Percentiles rank a stretch among this genome's conserved stretches.
Conservation (phyloP, 306 rosid genomes). For the Senna tora region DNA sequence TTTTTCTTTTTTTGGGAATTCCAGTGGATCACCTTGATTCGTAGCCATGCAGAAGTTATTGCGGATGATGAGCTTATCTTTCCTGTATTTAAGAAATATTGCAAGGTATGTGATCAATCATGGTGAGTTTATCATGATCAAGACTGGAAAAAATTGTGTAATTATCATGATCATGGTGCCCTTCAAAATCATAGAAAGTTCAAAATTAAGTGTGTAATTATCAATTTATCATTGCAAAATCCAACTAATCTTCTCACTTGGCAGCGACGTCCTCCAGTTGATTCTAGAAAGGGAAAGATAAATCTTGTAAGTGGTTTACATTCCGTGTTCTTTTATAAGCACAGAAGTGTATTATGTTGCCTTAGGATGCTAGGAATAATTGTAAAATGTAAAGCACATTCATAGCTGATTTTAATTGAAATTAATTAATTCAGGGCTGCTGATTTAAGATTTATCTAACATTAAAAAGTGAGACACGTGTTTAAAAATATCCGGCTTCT, state of each 20-base stretch:
- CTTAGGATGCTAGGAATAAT: slow-evolving; percentile 14
- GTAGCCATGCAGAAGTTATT: slow-evolving; percentile 84
- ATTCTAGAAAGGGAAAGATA: slow-evolving; percentile 76
- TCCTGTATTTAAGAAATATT: slow-evolving; percentile 65
- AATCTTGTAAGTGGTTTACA: slow-evolving; percentile 69
- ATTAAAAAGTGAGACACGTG: slow-evolving; percentile 4
- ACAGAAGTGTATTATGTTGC: slow-evolving; percentile 13
- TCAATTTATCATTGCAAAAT: slow-evolving; percentile 21
- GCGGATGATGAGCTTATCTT: slow-evolving; percentile 71
- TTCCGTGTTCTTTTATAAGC: slow-evolving; percentile 12
- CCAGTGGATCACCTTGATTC: slow-evolving; percentile 86
- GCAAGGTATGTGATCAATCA: slow-evolving; percentile 62
- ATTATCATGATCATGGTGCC: background rate
- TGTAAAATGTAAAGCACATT: background rate
- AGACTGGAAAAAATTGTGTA: too few relatives aligned
- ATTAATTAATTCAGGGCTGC: slow-evolving; percentile 3
- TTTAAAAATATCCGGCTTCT: slow-evolving; percentile 5
- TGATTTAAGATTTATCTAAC: background rate
- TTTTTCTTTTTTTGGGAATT: slow-evolving; percentile 46
- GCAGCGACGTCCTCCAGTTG: slow-evolving; percentile 96
- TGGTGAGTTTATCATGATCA: too few relatives aligned
- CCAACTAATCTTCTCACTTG: slow-evolving; percentile 48
- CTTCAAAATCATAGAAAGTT: slow-evolving; percentile 6
- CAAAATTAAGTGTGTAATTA: slow-evolving; percentile 34
- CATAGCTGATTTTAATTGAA: slow-evolving; percentile 17